Base-by-base conservation (phyloP, 169 alveolate species). In the Cryptosporidium xiaoi region DNA sequence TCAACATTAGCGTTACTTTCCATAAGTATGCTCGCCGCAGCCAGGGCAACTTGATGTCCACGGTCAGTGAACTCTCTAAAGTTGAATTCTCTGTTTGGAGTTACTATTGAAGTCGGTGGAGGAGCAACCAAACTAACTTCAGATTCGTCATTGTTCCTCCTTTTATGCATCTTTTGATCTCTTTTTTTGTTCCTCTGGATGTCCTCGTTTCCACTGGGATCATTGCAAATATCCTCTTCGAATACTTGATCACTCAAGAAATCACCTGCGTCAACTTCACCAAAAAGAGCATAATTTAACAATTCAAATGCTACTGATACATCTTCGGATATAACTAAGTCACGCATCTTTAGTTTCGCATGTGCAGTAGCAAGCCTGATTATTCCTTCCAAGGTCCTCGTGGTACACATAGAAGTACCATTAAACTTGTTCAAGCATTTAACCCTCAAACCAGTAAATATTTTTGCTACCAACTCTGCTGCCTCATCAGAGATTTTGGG, bases 361-460 rank as follows among this genome's bases (percentile, higher is more conserved):
- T 94, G 96, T 36, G 97, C 96, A 8, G 96, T 93, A 4, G 97
- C 94, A 13, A 95, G 92, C 33, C 98, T 95, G 34, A 95, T 92
- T 51, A 93, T 91, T 8, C 97, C 98, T 89, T 95, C 98, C 62
- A 95, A 92, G 8, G 97, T 94, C 67, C 98, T 91, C 15, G 82
- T 66, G 44, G 84, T 64, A 12, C 91, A 71, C 5, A 62, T 53
- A 8, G 66, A 55, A 29, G 71, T 65, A 0, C 77, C 84, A 20
- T 68, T 82, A 12, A 31, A 40, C 36, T 71, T 82, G 33, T 83
- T 82, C 1, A 65, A 24, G 51, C 91, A 69, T 64, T 68, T 82
- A 33, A 90, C 90, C 18, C 97, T 90, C 29, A 94, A 60, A 55
- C 93, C 93, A 15, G 94, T 84, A 68, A 93, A 94, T 46, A 93